phyloP scores from a whole-genome alignment of 2,329 filamentous ascomycete genomes.

The Arthrobotrys pseudoclavata region DNA sequence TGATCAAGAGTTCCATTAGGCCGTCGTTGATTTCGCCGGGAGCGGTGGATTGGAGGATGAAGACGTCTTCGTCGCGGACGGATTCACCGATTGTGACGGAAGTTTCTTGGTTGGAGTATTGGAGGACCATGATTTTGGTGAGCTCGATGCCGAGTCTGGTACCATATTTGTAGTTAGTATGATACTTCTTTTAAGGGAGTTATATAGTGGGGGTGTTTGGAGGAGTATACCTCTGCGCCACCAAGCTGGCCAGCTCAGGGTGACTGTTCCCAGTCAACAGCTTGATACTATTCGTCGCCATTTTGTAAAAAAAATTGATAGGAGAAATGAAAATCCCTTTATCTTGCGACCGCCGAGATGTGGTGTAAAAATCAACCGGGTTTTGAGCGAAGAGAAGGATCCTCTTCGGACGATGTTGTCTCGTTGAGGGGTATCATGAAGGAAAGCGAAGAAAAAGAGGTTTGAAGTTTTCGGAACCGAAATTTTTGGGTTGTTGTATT shows the following conservation, averaged over 20 bases:
- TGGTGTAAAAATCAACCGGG: background rate
- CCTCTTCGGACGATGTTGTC: constrained; percentile 46
- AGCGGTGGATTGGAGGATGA: constrained; percentile 94
- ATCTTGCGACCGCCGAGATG: background rate
- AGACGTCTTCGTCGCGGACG: constrained; percentile 96
- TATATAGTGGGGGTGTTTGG: background rate
- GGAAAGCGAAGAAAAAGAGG: background rate
- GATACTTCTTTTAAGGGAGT: background rate
- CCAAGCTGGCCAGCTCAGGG: constrained; percentile 77
- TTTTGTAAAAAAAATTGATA: constrained; percentile 64
- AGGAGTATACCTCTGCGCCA: constrained; percentile 68
- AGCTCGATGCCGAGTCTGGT: constrained; percentile 75
- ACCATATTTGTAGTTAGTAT: constrained; percentile 16
- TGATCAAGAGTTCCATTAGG: constrained; percentile 97
- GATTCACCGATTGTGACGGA: constrained; percentile 95
- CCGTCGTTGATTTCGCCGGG: constrained; percentile 93
- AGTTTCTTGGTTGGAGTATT: constrained; percentile 89
- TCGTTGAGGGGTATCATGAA: constrained; percentile 55
- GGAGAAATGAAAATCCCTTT: background rate
- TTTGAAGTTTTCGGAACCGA: constrained; percentile 15
- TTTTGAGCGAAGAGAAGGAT: constrained; percentile 47
- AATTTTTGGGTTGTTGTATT: constrained; percentile 57
- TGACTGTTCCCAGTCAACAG: constrained; percentile 82
- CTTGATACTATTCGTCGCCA: constrained; percentile 82
- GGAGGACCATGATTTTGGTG: constrained; percentile 79